These are phyloP conservation scores for Amaranthus palmeri DNA, from an alignment of 148 eudicot species.

Conservation along the genomic window DNA sequence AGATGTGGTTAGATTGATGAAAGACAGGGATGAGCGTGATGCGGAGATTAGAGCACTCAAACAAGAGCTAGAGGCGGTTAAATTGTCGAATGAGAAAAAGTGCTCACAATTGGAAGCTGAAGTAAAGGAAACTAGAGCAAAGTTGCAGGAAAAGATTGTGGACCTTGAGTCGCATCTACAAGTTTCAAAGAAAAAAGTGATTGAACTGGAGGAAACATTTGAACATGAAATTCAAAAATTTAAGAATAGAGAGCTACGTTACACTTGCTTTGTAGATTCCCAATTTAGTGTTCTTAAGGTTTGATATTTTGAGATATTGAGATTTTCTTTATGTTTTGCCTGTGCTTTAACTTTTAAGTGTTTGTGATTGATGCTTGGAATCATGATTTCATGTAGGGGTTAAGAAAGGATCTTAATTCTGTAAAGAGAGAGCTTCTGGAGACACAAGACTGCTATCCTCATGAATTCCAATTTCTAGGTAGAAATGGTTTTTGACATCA, in stretches of 20 bases:
- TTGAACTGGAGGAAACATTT: conserved; percentile 63
- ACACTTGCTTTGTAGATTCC: conserved; percentile 55
- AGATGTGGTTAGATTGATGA: conserved; percentile 47
- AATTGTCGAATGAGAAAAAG: conserved; percentile 43
- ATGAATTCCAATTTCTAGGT: conserved; percentile 76
- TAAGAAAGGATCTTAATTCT: conserved; percentile 50
- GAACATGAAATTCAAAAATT: conserved; percentile 53
- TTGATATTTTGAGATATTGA: conserved; percentile 15
- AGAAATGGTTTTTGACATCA: conserved; percentile 12
- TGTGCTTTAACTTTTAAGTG: not conserved
- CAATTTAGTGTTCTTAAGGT: conserved; percentile 64
- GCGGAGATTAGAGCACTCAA: conserved; percentile 44
- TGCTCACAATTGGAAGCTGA: conserved; percentile 44
- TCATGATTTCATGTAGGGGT: conserved; percentile 38
- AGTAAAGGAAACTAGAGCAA: conserved; percentile 44
- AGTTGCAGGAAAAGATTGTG: conserved; percentile 53
- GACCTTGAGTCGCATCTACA: conserved; percentile 54
- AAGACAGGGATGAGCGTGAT: conserved; percentile 53
- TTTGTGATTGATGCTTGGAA: conserved; percentile 13
- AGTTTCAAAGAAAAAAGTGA: conserved; percentile 61
- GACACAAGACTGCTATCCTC: conserved; percentile 43
- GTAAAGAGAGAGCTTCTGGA: conserved; percentile 56
- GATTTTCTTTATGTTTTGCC: not conserved
- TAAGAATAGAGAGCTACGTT: conserved; percentile 57
- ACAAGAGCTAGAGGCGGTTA: conserved; percentile 49